Evolutionary conservation across 208 protist genomes (phyloP).

Genomic region (Crithidia thermophila): DNA sequence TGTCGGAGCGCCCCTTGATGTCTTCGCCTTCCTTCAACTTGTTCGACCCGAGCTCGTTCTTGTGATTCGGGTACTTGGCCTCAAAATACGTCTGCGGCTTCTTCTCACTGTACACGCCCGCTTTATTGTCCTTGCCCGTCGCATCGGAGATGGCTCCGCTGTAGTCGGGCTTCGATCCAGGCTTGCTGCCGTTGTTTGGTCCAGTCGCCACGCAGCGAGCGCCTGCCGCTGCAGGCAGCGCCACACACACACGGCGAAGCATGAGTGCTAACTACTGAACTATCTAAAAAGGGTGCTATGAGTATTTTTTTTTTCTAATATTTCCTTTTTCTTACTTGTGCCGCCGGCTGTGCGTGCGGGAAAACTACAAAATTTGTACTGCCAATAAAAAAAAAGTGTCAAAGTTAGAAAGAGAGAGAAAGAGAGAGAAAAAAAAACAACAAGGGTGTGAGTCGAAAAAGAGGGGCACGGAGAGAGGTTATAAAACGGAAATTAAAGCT

Average conservation of each 20-base stretch:
- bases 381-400: background rate
- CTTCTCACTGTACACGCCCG: conserved; percentile 59
- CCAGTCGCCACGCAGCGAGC: conserved; percentile 12
- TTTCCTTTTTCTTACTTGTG: background rate
- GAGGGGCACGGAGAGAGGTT: too few relatives aligned
- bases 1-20: conserved; percentile 65
- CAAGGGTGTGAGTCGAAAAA: too few relatives aligned
- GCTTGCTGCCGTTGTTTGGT: too few relatives aligned
- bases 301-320: too few relatives aligned
- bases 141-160: conserved; percentile 38
- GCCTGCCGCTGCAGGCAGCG: conserved; percentile 6
- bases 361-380: background rate
- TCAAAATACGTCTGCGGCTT: conserved; percentile 66
- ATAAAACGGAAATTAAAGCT: too few relatives aligned
- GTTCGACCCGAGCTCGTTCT: conserved; percentile 42
- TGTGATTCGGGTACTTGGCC: conserved; percentile 52
- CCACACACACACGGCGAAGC: background rate
- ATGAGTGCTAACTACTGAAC: too few relatives aligned
- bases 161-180: conserved; percentile 10
- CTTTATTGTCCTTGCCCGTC: conserved; percentile 62
- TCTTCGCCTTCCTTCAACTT: conserved; percentile 35
- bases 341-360: background rate
- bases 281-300: too few relatives aligned
- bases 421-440: background rate
- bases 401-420: background rate